Percentiles rank a stretch among this genome's conserved stretches.
These are phyloP conservation scores for Colletotrichum cordylinicola DNA, from an alignment of 2,329 filamentous ascomycete species.

Conservation along the genomic window DNA sequence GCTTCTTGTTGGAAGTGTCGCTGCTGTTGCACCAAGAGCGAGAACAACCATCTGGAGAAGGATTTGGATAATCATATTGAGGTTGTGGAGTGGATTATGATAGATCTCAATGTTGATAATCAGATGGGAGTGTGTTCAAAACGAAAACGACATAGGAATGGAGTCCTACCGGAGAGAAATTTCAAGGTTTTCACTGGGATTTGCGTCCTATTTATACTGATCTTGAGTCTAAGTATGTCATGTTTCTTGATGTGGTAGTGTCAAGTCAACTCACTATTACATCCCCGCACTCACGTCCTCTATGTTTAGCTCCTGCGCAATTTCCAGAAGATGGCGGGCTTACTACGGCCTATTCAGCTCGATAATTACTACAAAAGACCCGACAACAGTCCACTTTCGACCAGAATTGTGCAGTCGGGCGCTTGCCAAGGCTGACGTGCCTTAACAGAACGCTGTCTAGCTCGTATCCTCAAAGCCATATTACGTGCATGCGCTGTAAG, in stretches of 20 bases:
- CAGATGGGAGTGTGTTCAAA: accelerated
- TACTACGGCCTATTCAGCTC: background rate
- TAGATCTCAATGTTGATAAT: background rate
- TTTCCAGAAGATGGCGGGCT: background rate
- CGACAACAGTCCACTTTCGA: background rate
- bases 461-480: background rate
- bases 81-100: accelerated
- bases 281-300: background rate
- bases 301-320: background rate
- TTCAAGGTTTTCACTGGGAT: accelerated
- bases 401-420: background rate
- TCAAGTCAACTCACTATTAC: background rate
- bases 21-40: background rate
- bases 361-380: background rate
- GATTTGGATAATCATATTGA: background rate
- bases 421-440: background rate
- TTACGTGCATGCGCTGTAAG: background rate
- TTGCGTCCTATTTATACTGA: background rate
- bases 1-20: background rate
- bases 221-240: background rate
- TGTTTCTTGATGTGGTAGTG: background rate
- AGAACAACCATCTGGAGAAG: background rate
- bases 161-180: no score
- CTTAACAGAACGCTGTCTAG: background rate
- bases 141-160: background rate